Base-by-base conservation (phyloP, 192 early-diverging fungal genomes). In the Backusella parvicylindrica region DNA sequence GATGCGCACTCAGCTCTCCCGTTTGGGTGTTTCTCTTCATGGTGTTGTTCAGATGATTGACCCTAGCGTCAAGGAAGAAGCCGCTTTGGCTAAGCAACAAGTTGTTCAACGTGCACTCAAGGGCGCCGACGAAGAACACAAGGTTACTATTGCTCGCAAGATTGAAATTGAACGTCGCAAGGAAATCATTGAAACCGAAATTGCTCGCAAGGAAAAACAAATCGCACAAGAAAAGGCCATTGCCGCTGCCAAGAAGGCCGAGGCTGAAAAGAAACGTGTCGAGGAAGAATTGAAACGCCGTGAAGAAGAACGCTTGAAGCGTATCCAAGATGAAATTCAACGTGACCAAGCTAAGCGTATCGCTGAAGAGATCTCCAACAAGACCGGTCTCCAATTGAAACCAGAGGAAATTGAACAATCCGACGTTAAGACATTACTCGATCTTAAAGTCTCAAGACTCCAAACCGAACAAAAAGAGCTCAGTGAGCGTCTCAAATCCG, bases 1-100 rank as follows among this genome's bases (percentile, higher is more conserved):
- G 64, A 96, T 99, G 92, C 93, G 96, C 79, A 84, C 89, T 63
- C 97, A 99, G 86, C 87, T 99, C 41, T 89, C 94, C 53, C 89
- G 87, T 69, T 89, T 99, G 72, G 94, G 93, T 36, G 91, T 91
- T 71, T 90, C 93, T 73, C 85, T 99, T 73, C 88, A 95, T 76
- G 91, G 92, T 72, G 94, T 93, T 11, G 90, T 95, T 76, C 88
- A 87, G 31, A 89, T 97, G 72, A 93, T 98, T 70, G 91, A 95
- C 74, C 95, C 97, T 75, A 82, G 85, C 40, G 82, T 88, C 67
- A 84, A 89, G 43, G 86, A 92, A 73, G 84, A 86, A 36, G 91
- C 91, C 75, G 85, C 89, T 72, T 86, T 84, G 33, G 86, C 85
- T 50, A 92, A 92, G 84, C 85, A 86, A 16, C 84, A 86, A 30